A percentile compares a stretch with the other conserved stretches of the same genome.
Conservation (phyloP, 2,329 filamentous ascomycete genomes). For the Colletotrichum eremochloae region DNA sequence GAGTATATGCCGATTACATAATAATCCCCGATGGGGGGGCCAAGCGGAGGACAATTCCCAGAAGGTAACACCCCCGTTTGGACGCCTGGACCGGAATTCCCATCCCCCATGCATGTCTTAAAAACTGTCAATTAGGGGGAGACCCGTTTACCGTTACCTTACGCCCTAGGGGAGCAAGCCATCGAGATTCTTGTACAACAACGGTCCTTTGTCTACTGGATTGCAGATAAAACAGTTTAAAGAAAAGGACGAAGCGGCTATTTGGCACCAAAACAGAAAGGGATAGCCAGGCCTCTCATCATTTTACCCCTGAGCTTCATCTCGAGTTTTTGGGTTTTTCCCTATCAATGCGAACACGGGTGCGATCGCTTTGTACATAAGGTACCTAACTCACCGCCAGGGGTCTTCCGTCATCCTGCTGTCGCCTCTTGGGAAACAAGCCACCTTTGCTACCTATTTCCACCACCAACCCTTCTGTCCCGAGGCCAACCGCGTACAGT, state of each 20-base stretch:
- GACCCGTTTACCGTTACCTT: slow-evolving; percentile 23
- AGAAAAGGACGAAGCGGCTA: slow-evolving; percentile 27
- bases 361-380: slow-evolving; percentile 18
- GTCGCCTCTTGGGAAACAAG: slow-evolving; percentile 34
- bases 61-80: slow-evolving; percentile 29
- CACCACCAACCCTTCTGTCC: slow-evolving; percentile 25
- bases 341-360: not conserved
- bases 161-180: slow-evolving; percentile 24
- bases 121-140: slow-evolving; percentile 41
- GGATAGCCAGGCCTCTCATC: not conserved
- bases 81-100: slow-evolving; percentile 27
- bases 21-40: slow-evolving; percentile 13
- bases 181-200: slow-evolving; percentile 34
- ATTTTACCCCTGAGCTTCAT: slow-evolving; percentile 17
- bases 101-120: slow-evolving; percentile 39
- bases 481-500: slow-evolving; percentile 38
- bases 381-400: slow-evolving; percentile 1
- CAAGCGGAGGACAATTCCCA: slow-evolving; percentile 30
- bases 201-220: slow-evolving; percentile 35
- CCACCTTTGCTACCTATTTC: slow-evolving; percentile 39
- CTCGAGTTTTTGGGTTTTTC: slow-evolving; percentile 1
- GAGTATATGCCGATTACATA: not conserved
- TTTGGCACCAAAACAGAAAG: slow-evolving; percentile 1
- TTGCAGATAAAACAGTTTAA: slow-evolving; percentile 23
- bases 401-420: slow-evolving; percentile 18